Conservation (phyloP, 2,329 filamentous ascomycete genomes). For the Metarhizium guizhouense region DNA sequence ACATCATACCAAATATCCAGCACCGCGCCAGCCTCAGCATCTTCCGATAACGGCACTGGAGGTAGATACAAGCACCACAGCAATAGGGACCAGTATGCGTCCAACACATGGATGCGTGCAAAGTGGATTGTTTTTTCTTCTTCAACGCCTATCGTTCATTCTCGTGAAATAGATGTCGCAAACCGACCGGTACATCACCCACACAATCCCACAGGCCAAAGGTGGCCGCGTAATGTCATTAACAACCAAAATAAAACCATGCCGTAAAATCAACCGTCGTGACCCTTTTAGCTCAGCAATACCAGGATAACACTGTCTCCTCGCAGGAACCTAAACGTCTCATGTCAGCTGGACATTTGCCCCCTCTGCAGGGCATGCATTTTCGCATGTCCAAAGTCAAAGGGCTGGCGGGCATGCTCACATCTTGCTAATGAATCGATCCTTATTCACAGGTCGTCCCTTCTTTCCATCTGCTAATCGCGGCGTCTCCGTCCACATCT, state of each 20-base stretch:
- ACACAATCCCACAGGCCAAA: constrained; percentile 12
- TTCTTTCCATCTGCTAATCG: constrained; percentile 76
- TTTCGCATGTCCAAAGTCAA: not conserved
- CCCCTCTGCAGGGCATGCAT: not conserved
- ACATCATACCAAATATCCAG: no score
- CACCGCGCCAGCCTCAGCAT: not conserved
- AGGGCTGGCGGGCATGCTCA: constrained; percentile 32
- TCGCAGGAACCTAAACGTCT: constrained; percentile 61
- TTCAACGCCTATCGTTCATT: not conserved
- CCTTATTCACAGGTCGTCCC: constrained; percentile 89
- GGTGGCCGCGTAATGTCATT: not conserved
- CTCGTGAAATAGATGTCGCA: not conserved
- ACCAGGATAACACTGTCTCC: constrained; percentile 86
- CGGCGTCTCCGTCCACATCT: constrained; percentile 99
- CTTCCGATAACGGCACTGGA: not conserved
- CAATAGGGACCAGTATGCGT: not conserved
- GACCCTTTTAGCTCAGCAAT: constrained; percentile 54
- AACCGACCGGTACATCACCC: not conserved
- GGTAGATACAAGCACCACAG: not conserved
- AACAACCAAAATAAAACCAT: not conserved
- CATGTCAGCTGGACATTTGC: not conserved
- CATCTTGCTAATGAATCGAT: constrained; percentile 98
- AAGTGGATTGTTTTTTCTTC: not conserved
- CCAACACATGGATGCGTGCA: not conserved
- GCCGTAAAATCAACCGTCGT: not conserved